These are phyloP conservation scores for Mallotus japonicus DNA, from an alignment of 441 rosid genomes.

Conservation along the genomic window DNA sequence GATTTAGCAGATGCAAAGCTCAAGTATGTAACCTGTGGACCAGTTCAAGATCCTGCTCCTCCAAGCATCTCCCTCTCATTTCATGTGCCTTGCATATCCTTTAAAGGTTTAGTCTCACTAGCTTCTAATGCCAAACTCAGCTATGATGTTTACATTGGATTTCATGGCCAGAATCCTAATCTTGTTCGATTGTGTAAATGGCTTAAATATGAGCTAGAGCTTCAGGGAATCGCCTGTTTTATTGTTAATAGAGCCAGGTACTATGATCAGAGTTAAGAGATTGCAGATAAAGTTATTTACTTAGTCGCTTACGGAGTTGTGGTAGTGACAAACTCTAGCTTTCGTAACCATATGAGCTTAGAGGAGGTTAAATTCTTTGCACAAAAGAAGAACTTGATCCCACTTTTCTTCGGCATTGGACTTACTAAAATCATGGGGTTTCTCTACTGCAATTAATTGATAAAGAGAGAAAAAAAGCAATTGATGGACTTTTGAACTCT, in stretches of 20 bases:
- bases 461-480: slow-evolving; percentile 74
- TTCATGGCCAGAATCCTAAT: slow-evolving; percentile 79
- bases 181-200: slow-evolving; percentile 79
- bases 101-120: slow-evolving; percentile 69
- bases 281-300: slow-evolving; percentile 77
- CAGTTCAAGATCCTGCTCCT: slow-evolving; percentile 55
- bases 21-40: slow-evolving; percentile 57
- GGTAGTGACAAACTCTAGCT: slow-evolving; percentile 59
- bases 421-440: slow-evolving; percentile 55
- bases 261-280: slow-evolving; percentile 82
- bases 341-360: slow-evolving; percentile 62
- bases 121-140: slow-evolving; percentile 70
- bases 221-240: slow-evolving; percentile 91
- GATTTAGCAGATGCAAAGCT: slow-evolving; percentile 62
- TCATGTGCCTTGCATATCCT: slow-evolving; percentile 80
- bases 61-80: slow-evolving; percentile 79
- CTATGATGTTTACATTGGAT: slow-evolving; percentile 85
- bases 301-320: slow-evolving; percentile 78
- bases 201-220: slow-evolving; percentile 91
- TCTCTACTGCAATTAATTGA: slow-evolving; percentile 58
- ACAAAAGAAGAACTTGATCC: slow-evolving; percentile 87
- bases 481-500: slow-evolving; percentile 66
- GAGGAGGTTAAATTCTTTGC: slow-evolving; percentile 87
- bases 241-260: slow-evolving; percentile 81
- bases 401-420: slow-evolving; percentile 67